phyloP scores from a whole-genome alignment of 2,329 filamentous ascomycete species.

The Botrytis porri region DNA sequence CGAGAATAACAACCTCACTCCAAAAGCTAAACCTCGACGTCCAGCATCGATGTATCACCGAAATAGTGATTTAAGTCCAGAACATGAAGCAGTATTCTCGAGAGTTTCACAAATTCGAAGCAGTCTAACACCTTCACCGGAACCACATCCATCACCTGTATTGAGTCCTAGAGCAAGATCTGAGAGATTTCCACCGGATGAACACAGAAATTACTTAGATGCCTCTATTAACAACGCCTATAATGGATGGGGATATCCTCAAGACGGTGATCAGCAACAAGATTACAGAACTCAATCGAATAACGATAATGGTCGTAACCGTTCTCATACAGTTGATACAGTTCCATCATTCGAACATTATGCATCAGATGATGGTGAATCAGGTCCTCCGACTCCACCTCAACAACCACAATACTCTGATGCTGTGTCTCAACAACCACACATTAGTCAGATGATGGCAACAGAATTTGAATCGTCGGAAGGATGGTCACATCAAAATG shows the following conservation, averaged over 20 bases:
- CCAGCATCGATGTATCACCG: slow-evolving; percentile 6
- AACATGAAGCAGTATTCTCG: slow-evolving; percentile 19
- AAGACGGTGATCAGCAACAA: neutral
- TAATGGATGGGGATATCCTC: neutral
- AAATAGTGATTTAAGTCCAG: slow-evolving; percentile 8
- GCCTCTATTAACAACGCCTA: slow-evolving; percentile 9
- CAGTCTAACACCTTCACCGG: slow-evolving; percentile 1
- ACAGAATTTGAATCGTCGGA: slow-evolving; percentile 3
- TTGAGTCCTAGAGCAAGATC: neutral
- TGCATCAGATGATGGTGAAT: slow-evolving; percentile 26
- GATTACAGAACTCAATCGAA: neutral
- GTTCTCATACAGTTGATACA: slow-evolving; percentile 31
- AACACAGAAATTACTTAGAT: slow-evolving; percentile 12
- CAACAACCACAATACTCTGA: slow-evolving; percentile 2
- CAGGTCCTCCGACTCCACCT: slow-evolving; percentile 13
- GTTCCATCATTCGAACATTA: slow-evolving; percentile 31
- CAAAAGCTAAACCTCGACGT: neutral
- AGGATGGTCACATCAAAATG: slow-evolving; percentile 9
- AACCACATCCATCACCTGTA: neutral
- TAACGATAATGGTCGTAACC: neutral
- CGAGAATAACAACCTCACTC: neutral
- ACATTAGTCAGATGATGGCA: slow-evolving; percentile 21
- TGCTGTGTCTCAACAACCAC: neutral
- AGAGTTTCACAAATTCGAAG: slow-evolving; percentile 14
- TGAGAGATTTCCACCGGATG: slow-evolving; percentile 1